phyloP scores from a whole-genome alignment of 176 grass and related monocot species.

The Canna indica region DNA sequence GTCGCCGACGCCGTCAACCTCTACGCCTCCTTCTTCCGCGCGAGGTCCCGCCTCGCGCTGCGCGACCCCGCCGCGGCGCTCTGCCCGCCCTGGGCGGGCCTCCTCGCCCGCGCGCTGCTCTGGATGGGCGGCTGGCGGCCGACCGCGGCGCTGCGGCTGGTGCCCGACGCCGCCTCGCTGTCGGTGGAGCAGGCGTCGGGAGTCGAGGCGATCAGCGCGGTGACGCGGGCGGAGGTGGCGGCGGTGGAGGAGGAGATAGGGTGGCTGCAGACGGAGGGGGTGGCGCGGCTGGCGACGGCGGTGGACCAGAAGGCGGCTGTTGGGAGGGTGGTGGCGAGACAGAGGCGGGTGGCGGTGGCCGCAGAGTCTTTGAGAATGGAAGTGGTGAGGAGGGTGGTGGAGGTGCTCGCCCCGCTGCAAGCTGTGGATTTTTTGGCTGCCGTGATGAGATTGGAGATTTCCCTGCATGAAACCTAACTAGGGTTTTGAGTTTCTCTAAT shows the following conservation, averaged over 20 bases:
- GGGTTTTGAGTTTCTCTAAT: too few species aligned
- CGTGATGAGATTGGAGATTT: constrained; percentile 18
- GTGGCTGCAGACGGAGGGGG: neutral
- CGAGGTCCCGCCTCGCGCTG: neutral
- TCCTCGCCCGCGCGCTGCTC: neutral
- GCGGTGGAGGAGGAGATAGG: constrained; percentile 8
- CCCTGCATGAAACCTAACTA: neutral
- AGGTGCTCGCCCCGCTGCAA: neutral
- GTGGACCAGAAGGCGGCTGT: neutral
- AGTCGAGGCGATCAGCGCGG: constrained; percentile 8
- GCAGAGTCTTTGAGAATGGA: neutral
- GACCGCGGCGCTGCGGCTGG: constrained; percentile 9
- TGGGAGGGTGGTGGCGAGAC: neutral
- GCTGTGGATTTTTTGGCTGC: constrained; percentile 2
- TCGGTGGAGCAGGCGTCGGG: neutral
- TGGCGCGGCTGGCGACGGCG: neutral
- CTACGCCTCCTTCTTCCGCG: constrained; percentile 3
- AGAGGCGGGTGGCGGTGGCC: neutral
- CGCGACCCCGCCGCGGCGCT: constrained; percentile 8
- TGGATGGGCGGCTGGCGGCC: constrained; percentile 29
- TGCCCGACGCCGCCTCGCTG: neutral
- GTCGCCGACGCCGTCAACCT: constrained; percentile 1
- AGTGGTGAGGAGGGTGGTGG: neutral
- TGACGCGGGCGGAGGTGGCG: constrained; percentile 10
- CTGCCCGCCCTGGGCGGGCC: constrained; percentile 15